Conservation (phyloP, 2,329 filamentous ascomycete species). For the Fusarium brachygibbosum region DNA sequence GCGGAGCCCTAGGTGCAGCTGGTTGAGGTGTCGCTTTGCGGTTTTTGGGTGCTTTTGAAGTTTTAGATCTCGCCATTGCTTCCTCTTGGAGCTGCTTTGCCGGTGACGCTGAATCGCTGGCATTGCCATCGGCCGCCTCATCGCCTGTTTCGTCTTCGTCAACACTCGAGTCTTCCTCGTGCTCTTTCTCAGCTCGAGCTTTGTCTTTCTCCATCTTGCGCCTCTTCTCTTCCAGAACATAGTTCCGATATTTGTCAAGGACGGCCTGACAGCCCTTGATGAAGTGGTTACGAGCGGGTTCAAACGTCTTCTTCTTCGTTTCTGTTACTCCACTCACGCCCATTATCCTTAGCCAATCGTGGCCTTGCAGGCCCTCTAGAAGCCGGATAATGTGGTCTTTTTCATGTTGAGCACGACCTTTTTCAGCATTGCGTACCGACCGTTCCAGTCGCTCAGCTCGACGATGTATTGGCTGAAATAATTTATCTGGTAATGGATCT, state of each 20-base stretch:
- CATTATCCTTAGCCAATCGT: conserved; percentile 94
- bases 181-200: conserved; percentile 52
- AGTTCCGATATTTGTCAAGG: conserved; percentile 87
- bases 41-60: conserved; percentile 54
- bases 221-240: conserved; percentile 91
- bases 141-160: conserved; percentile 48
- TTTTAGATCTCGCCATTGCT: conserved; percentile 67
- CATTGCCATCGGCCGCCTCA: conserved; percentile 70
- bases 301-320: conserved; percentile 86
- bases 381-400: conserved; percentile 74
- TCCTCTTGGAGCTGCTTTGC: conserved; percentile 83
- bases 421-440: conserved; percentile 74
- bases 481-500: conserved; percentile 69
- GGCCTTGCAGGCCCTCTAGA: conserved; percentile 86
- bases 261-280: conserved; percentile 85
- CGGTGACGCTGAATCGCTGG: conserved; percentile 57
- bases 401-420: conserved; percentile 75
- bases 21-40: conserved; percentile 49
- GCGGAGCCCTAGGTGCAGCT: conserved; percentile 26
- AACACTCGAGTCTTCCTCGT: conserved; percentile 51
- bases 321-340: conserved; percentile 89
- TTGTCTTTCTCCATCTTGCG: conserved; percentile 82
- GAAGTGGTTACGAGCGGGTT: conserved; percentile 87
- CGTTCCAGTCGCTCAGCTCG: conserved; percentile 72
- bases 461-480: conserved; percentile 68